These are phyloP conservation scores for Boletus sp. DNA, from an alignment of 1,284 basidiomycete genomes.

Conservation along the genomic window DNA sequence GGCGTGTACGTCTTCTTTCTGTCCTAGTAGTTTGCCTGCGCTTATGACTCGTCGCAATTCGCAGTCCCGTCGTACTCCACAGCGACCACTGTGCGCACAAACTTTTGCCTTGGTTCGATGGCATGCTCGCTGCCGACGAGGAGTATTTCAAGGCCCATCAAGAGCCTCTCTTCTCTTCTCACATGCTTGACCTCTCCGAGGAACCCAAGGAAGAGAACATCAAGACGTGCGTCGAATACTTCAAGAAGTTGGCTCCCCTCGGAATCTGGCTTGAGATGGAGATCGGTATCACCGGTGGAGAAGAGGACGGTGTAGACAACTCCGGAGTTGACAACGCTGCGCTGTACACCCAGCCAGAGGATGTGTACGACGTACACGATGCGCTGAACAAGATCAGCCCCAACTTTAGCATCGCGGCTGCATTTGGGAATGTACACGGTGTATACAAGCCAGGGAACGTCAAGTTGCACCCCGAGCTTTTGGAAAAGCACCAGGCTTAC, in stretches of 20 bases:
- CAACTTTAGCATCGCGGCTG: slow-evolving; percentile 90
- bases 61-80: slow-evolving; percentile 93
- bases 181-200: slow-evolving; percentile 99
- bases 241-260: slow-evolving; percentile 90
- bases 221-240: slow-evolving; percentile 90
- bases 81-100: slow-evolving; percentile 99
- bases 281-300: slow-evolving; percentile 99
- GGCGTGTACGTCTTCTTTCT: slow-evolving; percentile 66
- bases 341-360: slow-evolving; percentile 97
- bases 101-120: slow-evolving; percentile 99
- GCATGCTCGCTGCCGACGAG: slow-evolving; percentile 97
- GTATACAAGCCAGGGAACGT: slow-evolving; percentile 86
- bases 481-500: slow-evolving; percentile 88
- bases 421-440: slow-evolving; percentile 85
- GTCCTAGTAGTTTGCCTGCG: neutral
- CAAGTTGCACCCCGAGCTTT: slow-evolving; percentile 85
- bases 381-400: slow-evolving; percentile 84
- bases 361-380: slow-evolving; percentile 89
- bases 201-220: slow-evolving; percentile 99
- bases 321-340: slow-evolving; percentile 89
- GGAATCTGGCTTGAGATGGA: slow-evolving; percentile 99
- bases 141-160: slow-evolving; percentile 88
- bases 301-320: slow-evolving; percentile 99
- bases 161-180: slow-evolving; percentile 94
- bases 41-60: slow-evolving; percentile 3